Percentiles rank a stretch among this genome's conserved stretches.
Evolutionary conservation across 305 asterid genomes (phyloP).

Genomic region (Fraxinus nigra): DNA sequence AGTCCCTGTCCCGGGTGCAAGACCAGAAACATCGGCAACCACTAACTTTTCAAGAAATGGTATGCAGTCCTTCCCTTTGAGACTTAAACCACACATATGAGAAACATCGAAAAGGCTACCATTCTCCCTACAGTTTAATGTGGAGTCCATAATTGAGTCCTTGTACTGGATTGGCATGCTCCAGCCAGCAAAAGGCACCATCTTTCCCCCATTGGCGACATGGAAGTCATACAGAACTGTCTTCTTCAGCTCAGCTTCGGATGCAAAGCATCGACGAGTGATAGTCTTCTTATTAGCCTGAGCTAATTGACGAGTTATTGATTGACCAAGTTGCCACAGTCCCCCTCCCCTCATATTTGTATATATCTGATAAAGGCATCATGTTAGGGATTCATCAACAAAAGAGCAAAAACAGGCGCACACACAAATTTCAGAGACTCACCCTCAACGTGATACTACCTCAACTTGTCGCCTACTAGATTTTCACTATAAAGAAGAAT

Average conservation of each 20-base stretch:
- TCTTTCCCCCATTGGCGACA: conserved; percentile 86
- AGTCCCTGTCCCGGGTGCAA: conserved; percentile 84
- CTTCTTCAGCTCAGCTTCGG: conserved; percentile 90
- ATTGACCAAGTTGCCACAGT: conserved; percentile 94
- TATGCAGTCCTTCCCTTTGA: conserved; percentile 85
- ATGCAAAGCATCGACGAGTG: conserved; percentile 73
- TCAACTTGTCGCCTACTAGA: background rate
- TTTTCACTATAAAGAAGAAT: background rate
- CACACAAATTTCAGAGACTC: background rate
- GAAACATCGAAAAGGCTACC: conserved; percentile 94
- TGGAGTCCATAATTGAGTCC: conserved; percentile 95
- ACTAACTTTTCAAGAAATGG: conserved; percentile 94
- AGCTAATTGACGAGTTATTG: conserved; percentile 77
- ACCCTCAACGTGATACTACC: background rate
- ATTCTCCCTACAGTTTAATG: conserved; percentile 88
- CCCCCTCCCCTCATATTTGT: conserved; percentile 89
- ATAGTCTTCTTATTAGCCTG: conserved; percentile 67
- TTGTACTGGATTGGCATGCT: conserved; percentile 99
- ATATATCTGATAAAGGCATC: conserved; percentile 21
- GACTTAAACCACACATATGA: conserved; percentile 97
- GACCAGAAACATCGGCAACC: conserved; percentile 92
- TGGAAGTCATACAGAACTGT: conserved; percentile 89
- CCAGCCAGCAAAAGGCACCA: conserved; percentile 99
- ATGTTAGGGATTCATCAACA: background rate
- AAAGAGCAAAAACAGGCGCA: background rate